Percentiles rank a stretch among this genome's conserved stretches.
Evolutionary conservation across 1,284 basidiomycete genomes (phyloP).

Genomic region (Entoloma clypeatum): DNA sequence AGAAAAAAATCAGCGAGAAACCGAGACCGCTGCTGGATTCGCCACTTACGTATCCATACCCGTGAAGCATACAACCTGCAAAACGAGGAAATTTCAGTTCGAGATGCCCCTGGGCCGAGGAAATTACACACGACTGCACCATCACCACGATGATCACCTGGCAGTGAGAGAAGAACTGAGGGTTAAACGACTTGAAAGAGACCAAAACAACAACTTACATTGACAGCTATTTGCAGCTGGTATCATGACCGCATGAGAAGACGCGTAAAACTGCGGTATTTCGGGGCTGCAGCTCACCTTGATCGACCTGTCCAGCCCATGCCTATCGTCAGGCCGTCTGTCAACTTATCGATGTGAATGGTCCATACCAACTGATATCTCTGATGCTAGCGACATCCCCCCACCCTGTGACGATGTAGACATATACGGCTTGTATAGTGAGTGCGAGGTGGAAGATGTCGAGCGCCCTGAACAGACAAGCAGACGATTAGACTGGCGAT

Average conservation of each 20-base stretch:
- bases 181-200: neutral
- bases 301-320: slow-evolving; percentile 26
- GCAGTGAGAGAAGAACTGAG: slow-evolving; percentile 2
- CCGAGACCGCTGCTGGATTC: neutral
- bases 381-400: slow-evolving; percentile 24
- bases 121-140: slow-evolving; percentile 34
- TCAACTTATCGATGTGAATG: neutral
- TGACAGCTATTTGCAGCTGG: slow-evolving; percentile 36
- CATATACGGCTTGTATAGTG: slow-evolving; percentile 34
- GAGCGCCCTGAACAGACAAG: no score
- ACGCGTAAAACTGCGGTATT: neutral
- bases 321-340: slow-evolving; percentile 1
- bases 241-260: neutral
- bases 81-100: neutral
- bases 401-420: slow-evolving; percentile 33
- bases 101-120: neutral
- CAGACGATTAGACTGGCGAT: no score
- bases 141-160: slow-evolving; percentile 35
- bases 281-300: slow-evolving; percentile 30
- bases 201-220: slow-evolving; percentile 24
- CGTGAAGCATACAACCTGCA: slow-evolving; percentile 33
- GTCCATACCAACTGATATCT: slow-evolving; percentile 27
- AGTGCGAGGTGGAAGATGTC: slow-evolving; percentile 35
- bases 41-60: slow-evolving; percentile 36
- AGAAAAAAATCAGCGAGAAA: neutral